Base-by-base conservation (phyloP, 192 early-diverging fungal genomes). In the Podila horticola region DNA sequence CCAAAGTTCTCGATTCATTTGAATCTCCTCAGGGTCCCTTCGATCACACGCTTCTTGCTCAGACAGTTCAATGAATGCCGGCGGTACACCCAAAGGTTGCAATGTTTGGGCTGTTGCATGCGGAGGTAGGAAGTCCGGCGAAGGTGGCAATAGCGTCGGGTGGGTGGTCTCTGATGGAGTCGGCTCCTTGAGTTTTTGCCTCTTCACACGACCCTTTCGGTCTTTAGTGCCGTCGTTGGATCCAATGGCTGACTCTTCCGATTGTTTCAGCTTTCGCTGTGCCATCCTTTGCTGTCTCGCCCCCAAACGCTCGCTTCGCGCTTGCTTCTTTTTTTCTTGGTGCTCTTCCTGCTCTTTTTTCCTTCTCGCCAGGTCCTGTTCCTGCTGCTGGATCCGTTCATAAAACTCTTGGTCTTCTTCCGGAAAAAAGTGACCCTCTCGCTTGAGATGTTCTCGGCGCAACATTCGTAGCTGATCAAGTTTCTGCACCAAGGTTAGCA, bases 331-430 rank as follows among this genome's bases (percentile, higher is more conserved):
- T 11, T 20, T 55, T 26, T 55, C 52, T 55, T 55, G 52, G n/a
- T 11, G 52, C 52, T 55, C 52, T 26, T 55, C 24, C n/a, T 55
- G 20, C 24, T n/a, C n/a, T 17, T 55, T 26, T 55, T 55, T 55
- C 52, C n/a, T 20, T 55, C 8, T 26, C 11, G 52, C 52, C 52
- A 55, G 17, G 6, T 22, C n/a, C 24, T 55, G n/a, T 17, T 55
- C 52, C 52, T 55, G 52, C 24, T 26, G 20, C 6, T 26, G 52
- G 52, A 55, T 55, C 5, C 52, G n/a, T 10, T 55, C n/a, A 22
- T 55, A 55, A 55, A 55, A 55, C 52, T 55, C 52, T 24, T 55
- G 52, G 5, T 55, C 52, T 22, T 55, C 52, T 55, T 55, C 52
- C 2, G 52, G 52, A 55, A 55, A 55, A 6, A 55, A 24, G 9